Conservation (phyloP, 495 filamentous ascomycete species). For the Podospora anserina region DNA sequence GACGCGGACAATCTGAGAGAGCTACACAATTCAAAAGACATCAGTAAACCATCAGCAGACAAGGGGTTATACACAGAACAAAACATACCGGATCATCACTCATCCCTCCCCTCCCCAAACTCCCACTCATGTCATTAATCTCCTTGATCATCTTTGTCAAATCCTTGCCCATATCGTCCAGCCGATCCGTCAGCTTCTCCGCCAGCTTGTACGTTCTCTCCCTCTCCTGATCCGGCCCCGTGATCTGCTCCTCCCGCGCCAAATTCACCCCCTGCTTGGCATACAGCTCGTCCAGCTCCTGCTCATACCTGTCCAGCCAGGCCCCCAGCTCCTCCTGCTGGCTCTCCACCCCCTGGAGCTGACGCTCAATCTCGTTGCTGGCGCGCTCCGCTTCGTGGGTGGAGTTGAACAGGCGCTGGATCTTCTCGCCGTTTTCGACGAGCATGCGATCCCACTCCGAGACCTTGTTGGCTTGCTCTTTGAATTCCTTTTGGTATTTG, state of each 20-base stretch:
- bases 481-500: slow-evolving; percentile 95
- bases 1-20: slow-evolving; percentile 89
- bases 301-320: slow-evolving; percentile 86
- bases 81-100: slow-evolving; percentile 84
- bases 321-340: slow-evolving; percentile 84
- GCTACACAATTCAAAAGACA: slow-evolving; percentile 43
- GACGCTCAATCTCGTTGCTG: slow-evolving; percentile 85
- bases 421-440: slow-evolving; percentile 88
- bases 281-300: slow-evolving; percentile 82
- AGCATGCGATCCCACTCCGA: slow-evolving; percentile 87
- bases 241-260: slow-evolving; percentile 55
- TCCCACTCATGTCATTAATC: slow-evolving; percentile 82
- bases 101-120: slow-evolving; percentile 81
- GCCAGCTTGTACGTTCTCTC: slow-evolving; percentile 91
- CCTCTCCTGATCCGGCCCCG: slow-evolving; percentile 88
- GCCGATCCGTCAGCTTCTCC: slow-evolving; percentile 79
- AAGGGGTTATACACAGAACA: neutral
- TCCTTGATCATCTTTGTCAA: slow-evolving; percentile 94
- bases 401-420: slow-evolving; percentile 78
- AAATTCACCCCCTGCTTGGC: slow-evolving; percentile 51
- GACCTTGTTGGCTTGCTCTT: slow-evolving; percentile 79
- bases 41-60: too few relatives aligned
- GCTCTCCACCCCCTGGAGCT: slow-evolving; percentile 79
- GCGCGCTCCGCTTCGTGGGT: slow-evolving; percentile 90
- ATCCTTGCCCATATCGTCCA: slow-evolving; percentile 90